Evolutionary conservation across 2,329 filamentous ascomycete species (phyloP).

Genomic region (Pseudogymnoascus pannorum): DNA sequence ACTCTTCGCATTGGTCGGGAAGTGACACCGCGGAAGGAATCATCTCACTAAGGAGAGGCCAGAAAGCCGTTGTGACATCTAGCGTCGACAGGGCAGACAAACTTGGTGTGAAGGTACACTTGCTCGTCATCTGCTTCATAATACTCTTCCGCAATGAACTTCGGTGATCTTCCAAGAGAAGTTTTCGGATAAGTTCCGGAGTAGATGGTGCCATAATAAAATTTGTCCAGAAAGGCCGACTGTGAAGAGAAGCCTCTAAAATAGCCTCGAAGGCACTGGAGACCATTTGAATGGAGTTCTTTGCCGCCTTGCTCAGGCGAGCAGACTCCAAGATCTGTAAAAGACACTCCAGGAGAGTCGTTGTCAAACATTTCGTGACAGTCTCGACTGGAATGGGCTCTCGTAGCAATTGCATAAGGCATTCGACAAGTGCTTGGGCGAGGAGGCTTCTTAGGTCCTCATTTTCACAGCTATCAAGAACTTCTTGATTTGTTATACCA

Average conservation of each 20-base stretch:
- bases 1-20: slow-evolving; percentile 26
- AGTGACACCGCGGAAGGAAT: slow-evolving; percentile 20
- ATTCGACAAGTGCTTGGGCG: slow-evolving; percentile 48
- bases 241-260: slow-evolving; percentile 41
- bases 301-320: slow-evolving; percentile 16
- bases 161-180: slow-evolving; percentile 39
- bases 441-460: slow-evolving; percentile 42
- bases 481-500: slow-evolving; percentile 51
- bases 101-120: slow-evolving; percentile 25
- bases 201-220: slow-evolving; percentile 33
- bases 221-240: slow-evolving; percentile 37
- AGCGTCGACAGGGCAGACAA: slow-evolving; percentile 27
- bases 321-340: slow-evolving; percentile 25
- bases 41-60: slow-evolving; percentile 32
- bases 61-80: slow-evolving; percentile 40
- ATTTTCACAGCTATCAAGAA: slow-evolving; percentile 40
- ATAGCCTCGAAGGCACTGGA: slow-evolving; percentile 40
- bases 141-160: slow-evolving; percentile 25
- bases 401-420: slow-evolving; percentile 38
- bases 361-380: slow-evolving; percentile 27
- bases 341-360: slow-evolving; percentile 28
- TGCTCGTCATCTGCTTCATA: slow-evolving; percentile 25
- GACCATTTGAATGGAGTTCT: slow-evolving; percentile 30
- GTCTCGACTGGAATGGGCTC: slow-evolving; percentile 32
- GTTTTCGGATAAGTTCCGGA: slow-evolving; percentile 32